Conservation (phyloP, 306 rosid species). For the Luffa acutangula region DNA sequence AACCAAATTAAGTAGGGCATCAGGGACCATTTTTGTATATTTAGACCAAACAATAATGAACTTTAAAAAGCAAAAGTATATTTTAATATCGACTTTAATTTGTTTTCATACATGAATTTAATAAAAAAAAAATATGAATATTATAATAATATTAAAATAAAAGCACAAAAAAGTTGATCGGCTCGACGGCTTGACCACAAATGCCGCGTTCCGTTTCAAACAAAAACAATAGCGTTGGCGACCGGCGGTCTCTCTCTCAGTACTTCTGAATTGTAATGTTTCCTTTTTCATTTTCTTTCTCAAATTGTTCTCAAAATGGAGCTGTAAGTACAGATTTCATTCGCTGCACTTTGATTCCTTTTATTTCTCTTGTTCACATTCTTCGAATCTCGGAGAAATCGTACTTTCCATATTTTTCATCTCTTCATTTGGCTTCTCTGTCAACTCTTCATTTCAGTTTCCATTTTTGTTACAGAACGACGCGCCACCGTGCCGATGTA, state of each 20-base stretch:
- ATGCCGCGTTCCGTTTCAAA: conserved; percentile 12
- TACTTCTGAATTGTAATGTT: background rate
- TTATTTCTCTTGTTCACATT: background rate
- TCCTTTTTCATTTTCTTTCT: background rate
- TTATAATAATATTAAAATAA: background rate
- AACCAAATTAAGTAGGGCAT: no score
- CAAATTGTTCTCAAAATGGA: background rate
- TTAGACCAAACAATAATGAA: no score
- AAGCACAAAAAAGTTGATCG: background rate
- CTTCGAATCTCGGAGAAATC: background rate
- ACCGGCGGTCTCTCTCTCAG: background rate
- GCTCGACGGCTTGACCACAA: conserved; percentile 8
- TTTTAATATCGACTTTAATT: no score
- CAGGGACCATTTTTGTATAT: no score
- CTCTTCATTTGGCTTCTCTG: background rate
- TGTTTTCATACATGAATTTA: background rate
- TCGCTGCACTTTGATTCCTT: conserved; percentile 8
- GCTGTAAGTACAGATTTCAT: background rate
- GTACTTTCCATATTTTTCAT: background rate
- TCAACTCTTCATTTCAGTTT: background rate
- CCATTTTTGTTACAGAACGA: background rate
- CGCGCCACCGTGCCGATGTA: background rate
- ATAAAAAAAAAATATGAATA: background rate
- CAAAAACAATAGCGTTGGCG: conserved; percentile 6
- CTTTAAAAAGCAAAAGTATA: no score